Conservation (phyloP, 2,329 filamentous ascomycete genomes). For the Tolypocladium sp. region DNA sequence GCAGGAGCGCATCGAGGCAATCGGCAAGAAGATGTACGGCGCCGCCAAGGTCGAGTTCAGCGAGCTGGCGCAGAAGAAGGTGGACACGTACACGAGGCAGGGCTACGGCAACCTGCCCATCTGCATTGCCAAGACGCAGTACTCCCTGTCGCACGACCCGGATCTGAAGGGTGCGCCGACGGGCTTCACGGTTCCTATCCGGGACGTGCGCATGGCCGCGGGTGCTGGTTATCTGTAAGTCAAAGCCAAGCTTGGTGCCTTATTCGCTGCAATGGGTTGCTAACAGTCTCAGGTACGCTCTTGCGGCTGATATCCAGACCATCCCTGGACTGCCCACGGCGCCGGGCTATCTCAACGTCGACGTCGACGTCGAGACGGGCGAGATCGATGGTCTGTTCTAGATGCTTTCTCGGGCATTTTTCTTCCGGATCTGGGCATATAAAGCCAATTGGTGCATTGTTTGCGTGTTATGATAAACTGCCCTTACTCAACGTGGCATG, state of each 20-base stretch:
- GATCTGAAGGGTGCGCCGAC: constrained; percentile 89
- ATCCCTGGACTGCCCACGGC: constrained; percentile 93
- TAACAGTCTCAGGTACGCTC: constrained; percentile 59
- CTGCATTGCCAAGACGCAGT: constrained; percentile 97
- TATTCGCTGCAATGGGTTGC: constrained; percentile 4
- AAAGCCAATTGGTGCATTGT: not conserved
- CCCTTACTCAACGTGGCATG: not conserved
- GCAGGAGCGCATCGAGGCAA: constrained; percentile 82
- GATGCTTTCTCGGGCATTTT: not conserved
- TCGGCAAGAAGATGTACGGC: constrained; percentile 91
- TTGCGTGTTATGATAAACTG: not conserved
- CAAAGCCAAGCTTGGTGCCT: not conserved
- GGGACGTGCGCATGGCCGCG: constrained; percentile 88
- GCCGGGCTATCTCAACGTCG: constrained; percentile 90
- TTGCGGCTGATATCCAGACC: constrained; percentile 96
- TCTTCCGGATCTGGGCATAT: not conserved
- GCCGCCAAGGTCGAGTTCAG: constrained; percentile 85
- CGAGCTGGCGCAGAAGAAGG: constrained; percentile 89
- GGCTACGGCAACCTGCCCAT: constrained; percentile 90
- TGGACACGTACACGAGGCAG: constrained; percentile 87
- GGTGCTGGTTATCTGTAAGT: constrained; percentile 85
- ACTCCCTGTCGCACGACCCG: constrained; percentile 88
- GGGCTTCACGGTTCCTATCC: constrained; percentile 89
- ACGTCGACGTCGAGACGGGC: constrained; percentile 72
- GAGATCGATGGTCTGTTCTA: constrained; percentile 89